These are phyloP conservation scores for Arbutus unedo DNA, from an alignment of 148 eudicot species.

Conservation along the genomic window DNA sequence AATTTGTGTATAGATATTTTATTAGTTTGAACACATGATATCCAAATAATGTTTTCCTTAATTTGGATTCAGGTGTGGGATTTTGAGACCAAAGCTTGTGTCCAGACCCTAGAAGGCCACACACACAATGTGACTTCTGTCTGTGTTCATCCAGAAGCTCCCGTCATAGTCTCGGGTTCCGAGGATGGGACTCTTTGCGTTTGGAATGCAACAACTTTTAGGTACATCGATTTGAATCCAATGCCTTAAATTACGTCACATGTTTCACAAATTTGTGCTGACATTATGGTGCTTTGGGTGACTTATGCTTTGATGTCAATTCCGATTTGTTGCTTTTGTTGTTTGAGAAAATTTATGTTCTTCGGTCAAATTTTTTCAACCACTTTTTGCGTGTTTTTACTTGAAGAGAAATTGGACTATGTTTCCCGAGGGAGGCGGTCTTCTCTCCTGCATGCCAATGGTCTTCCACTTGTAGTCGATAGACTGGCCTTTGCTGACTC, in stretches of 20 bases:
- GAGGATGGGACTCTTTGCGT: conserved; percentile 73
- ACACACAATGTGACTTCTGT: conserved; percentile 73
- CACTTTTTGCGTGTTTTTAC: no score
- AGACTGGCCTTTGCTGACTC: no score
- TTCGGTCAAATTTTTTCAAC: no score
- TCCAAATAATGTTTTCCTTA: neutral
- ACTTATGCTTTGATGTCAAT: neutral
- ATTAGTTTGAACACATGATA: neutral
- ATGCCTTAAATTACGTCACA: neutral
- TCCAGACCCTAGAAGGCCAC: conserved; percentile 80
- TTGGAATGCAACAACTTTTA: conserved; percentile 69
- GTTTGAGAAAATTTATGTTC: neutral
- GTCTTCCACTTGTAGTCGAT: no score
- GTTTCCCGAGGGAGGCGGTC: no score
- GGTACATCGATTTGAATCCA: conserved; percentile 22
- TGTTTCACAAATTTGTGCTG: neutral
- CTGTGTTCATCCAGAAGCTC: conserved; percentile 69
- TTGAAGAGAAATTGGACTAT: no score
- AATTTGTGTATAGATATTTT: neutral
- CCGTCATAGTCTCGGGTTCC: conserved; percentile 69
- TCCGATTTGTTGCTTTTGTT: neutral
- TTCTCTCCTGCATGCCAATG: no score
- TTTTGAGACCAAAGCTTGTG: conserved; percentile 61
- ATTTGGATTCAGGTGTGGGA: conserved; percentile 66
- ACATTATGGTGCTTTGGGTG: neutral